Conservation (phyloP, 306 rosid genomes). For the Begonia fuchsioides region DNA sequence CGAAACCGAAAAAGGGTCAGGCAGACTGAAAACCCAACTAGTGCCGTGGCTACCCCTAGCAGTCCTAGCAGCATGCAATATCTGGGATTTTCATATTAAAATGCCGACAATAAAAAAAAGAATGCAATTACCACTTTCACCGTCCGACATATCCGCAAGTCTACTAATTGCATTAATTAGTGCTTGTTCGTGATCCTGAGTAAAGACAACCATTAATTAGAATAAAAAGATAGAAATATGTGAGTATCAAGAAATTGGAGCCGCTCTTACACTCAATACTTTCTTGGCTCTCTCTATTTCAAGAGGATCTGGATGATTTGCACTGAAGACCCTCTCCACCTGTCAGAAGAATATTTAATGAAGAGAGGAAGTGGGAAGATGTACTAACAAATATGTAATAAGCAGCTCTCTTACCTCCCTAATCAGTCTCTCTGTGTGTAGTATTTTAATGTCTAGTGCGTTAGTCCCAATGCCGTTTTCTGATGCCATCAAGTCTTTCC, state of each 20-base stretch:
- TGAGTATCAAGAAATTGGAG: background rate
- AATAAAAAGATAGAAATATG: too few relatives aligned
- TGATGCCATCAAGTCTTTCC: constrained; percentile 34
- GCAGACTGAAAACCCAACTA: too few relatives aligned
- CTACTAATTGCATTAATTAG: constrained; percentile 72
- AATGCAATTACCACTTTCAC: constrained; percentile 54
- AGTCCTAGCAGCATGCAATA: too few relatives aligned
- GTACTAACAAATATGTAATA: background rate
- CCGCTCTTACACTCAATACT: constrained; percentile 49
- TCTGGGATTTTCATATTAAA: too few relatives aligned
- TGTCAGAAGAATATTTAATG: constrained; percentile 7
- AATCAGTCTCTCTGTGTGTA: constrained; percentile 61
- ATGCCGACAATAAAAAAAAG: background rate
- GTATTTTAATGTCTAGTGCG: constrained; percentile 45
- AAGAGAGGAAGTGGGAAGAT: constrained; percentile 5
- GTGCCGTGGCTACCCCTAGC: too few relatives aligned
- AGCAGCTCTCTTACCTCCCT: constrained; percentile 40
- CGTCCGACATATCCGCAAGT: constrained; percentile 73
- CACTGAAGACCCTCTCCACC: constrained; percentile 86
- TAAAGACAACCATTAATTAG: constrained; percentile 1
- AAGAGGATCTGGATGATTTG: constrained; percentile 60
- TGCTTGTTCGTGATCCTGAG: constrained; percentile 87
- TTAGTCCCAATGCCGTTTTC: constrained; percentile 59
- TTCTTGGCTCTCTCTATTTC: constrained; percentile 83
- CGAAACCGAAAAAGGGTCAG: too few relatives aligned